phyloP scores from a whole-genome alignment of 192 early-diverging fungal species.

The Coemansia sp. region DNA sequence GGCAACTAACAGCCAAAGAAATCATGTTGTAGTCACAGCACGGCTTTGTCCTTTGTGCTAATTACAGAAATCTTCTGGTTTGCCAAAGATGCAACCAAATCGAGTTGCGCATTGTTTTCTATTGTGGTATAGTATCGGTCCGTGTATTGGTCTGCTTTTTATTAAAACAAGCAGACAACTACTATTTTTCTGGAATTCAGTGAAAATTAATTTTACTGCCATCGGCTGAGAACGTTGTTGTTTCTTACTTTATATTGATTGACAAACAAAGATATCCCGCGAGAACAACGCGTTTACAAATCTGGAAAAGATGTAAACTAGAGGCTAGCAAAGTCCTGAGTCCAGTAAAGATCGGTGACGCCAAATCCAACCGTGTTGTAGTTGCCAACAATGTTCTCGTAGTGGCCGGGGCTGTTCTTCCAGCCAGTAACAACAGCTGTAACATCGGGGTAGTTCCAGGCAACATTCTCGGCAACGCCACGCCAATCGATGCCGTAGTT shows the following conservation, averaged over 20 bases:
- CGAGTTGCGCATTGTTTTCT: neutral
- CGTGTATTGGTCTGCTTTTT: neutral
- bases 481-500: conserved; percentile 28
- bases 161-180: neutral
- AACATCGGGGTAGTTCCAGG: conserved; percentile 29
- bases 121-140: neutral
- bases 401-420: conserved; percentile 31
- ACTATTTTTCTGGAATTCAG: neutral
- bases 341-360: conserved; percentile 31
- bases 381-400: conserved; percentile 41
- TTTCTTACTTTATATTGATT: conserved; percentile 3
- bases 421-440: conserved; percentile 19
- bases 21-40: neutral
- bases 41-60: conserved; percentile 1
- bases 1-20: neutral
- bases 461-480: conserved; percentile 42
- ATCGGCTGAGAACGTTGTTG: neutral
- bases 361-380: conserved; percentile 44
- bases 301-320: conserved; percentile 3
- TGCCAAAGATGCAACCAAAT: neutral
- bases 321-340: conserved; percentile 39
- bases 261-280: conserved; percentile 2
- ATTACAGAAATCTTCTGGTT: neutral
- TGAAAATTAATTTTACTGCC: conserved; percentile 6
- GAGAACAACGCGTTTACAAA: neutral